Percentiles rank a stretch among this genome's conserved stretches.
Conservation (phyloP, 2,329 filamentous ascomycete genomes). For the Polytolypa hystricis region DNA sequence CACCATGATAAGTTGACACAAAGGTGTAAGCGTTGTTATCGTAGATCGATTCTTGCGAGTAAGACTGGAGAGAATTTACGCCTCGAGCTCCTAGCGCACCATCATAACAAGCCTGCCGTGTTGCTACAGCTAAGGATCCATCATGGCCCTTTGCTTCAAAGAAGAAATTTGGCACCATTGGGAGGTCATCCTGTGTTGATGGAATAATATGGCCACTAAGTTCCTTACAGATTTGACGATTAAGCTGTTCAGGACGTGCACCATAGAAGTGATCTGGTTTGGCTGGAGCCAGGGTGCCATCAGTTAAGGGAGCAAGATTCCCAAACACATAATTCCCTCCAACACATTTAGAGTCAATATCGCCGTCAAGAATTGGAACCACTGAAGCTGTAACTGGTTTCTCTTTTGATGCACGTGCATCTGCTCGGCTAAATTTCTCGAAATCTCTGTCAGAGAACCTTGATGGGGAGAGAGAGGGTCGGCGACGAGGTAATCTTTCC, state of each 20-base stretch:
- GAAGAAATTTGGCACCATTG: slow-evolving; percentile 33
- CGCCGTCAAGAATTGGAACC: slow-evolving; percentile 22
- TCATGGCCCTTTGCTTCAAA: slow-evolving; percentile 28
- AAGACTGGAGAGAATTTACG: slow-evolving; percentile 30
- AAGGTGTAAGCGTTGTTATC: slow-evolving; percentile 31
- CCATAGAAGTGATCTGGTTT: slow-evolving; percentile 25
- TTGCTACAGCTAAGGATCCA: slow-evolving; percentile 20
- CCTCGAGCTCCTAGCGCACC: slow-evolving; percentile 21
- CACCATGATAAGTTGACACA: slow-evolving; percentile 14
- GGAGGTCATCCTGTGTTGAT: slow-evolving; percentile 13
- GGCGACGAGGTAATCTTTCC: slow-evolving; percentile 16
- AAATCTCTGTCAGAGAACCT: slow-evolving; percentile 22
- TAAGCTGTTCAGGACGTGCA: slow-evolving; percentile 18
- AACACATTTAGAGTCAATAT: slow-evolving; percentile 14
- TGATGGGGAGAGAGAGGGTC: slow-evolving; percentile 28
- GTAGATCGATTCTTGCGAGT: slow-evolving; percentile 21
- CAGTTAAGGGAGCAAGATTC: slow-evolving; percentile 28
- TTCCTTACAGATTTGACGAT: slow-evolving; percentile 18
- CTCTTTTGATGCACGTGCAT: slow-evolving; percentile 23
- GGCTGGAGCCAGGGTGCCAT: slow-evolving; percentile 16
- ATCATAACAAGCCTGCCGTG: slow-evolving; percentile 9
- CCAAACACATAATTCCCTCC: slow-evolving; percentile 21
- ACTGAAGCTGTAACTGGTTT: slow-evolving; percentile 23
- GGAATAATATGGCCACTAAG: neutral
- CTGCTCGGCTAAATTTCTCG: slow-evolving; percentile 18